These are phyloP conservation scores for Trametes polyzona DNA, from an alignment of 1,284 basidiomycete species.

Conservation along the genomic window DNA sequence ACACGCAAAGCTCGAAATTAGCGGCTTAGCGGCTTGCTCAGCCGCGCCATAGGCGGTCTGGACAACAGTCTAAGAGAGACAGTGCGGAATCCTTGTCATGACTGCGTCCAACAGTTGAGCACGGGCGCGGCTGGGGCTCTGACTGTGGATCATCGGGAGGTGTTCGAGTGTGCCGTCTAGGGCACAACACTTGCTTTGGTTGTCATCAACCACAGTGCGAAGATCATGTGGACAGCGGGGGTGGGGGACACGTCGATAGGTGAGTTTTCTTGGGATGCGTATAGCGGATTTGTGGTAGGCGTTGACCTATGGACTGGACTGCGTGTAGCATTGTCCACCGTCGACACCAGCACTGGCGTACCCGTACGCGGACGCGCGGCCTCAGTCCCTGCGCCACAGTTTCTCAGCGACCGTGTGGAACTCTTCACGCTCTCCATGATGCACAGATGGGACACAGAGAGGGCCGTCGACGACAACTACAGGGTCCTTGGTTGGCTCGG, in stretches of 20 bases:
- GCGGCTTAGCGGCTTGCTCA: too few relatives aligned
- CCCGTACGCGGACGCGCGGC: too few relatives aligned
- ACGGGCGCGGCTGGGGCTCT: neutral
- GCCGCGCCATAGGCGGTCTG: too few relatives aligned
- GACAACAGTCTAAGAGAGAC: neutral
- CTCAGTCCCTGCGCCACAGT: too few relatives aligned
- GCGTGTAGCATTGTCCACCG: too few relatives aligned
- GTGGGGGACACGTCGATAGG: slow-evolving; percentile 9
- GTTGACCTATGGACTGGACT: too few relatives aligned
- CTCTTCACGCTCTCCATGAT: too few relatives aligned
- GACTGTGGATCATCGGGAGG: neutral
- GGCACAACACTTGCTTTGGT: slow-evolving; percentile 3
- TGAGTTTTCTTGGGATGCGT: neutral
- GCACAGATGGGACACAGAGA: too few relatives aligned
- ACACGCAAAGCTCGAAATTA: too few relatives aligned
- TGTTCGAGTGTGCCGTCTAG: neutral
- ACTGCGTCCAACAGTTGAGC: neutral
- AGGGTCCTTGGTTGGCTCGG: neutral
- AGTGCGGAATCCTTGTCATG: neutral
- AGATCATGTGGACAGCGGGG: slow-evolving; percentile 4
- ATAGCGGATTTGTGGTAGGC: neutral
- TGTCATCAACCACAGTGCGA: neutral
- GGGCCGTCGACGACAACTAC: neutral
- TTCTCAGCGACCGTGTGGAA: too few relatives aligned
- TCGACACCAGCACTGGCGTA: too few relatives aligned